Evolutionary conservation across 177 flowering plant genomes (phyloP).

Genomic region (Vitis hybrid): DNA sequence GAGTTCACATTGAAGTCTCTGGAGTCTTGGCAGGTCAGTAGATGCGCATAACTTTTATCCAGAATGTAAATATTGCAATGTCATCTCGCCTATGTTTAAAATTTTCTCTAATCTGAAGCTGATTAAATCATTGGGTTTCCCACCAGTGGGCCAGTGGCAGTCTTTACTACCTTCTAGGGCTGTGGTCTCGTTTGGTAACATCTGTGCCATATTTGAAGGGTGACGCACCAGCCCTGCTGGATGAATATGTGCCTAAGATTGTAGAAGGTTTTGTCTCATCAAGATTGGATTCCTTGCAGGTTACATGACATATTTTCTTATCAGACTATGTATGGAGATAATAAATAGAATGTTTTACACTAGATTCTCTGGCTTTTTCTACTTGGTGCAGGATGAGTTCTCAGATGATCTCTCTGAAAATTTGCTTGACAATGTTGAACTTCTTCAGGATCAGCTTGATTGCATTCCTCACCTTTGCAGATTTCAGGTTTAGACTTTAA

Average conservation of each 20-base stretch:
- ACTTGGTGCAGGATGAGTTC: conserved; percentile 3
- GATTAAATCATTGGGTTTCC: neutral
- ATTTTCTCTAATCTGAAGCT: no score
- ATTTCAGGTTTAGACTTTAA: conserved; percentile 5
- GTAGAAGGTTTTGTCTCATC: neutral
- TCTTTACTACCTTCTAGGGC: conserved; percentile 7
- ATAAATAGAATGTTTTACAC: neutral
- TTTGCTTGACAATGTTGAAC: conserved; percentile 6
- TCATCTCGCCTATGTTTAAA: no score
- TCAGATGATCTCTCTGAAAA: conserved; percentile 9
- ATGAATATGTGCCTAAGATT: neutral
- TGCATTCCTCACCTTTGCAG: conserved; percentile 9
- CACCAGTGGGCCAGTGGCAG: conserved; percentile 7
- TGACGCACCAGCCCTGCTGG: neutral
- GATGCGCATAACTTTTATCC: no score
- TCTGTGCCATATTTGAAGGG: conserved; percentile 7
- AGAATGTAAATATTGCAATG: neutral
- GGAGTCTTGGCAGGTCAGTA: conserved; percentile 3
- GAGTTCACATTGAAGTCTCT: conserved; percentile 10
- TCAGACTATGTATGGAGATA: neutral
- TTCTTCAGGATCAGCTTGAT: conserved; percentile 8
- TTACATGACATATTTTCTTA: neutral
- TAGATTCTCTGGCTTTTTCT: neutral
- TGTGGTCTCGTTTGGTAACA: conserved; percentile 8
- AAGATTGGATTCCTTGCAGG: conserved; percentile 6